Evolutionary conservation across 2,329 filamentous ascomycete species (phyloP), one percentile per base, ranked within the genome.

Genomic region (Trichoderma koningii): DNA sequence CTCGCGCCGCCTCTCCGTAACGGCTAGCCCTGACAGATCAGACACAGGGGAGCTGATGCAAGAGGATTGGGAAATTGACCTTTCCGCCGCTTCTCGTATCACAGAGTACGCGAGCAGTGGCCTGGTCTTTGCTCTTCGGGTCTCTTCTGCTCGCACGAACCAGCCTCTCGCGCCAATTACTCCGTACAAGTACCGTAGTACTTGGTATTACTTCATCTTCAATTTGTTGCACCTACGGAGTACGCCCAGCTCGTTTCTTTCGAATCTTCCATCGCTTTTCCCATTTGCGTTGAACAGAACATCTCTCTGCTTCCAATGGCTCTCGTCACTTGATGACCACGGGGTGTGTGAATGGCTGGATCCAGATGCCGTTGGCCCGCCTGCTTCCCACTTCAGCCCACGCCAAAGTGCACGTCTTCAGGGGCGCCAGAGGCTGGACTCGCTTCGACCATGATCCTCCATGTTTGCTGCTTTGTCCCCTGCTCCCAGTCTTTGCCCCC

Each of bases 1-100:
- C 59, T 63, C 59, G 59, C 50, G 59, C 59, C 59, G 59, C 59
- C 57, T 61, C 59, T 63, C 59, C 59, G 53, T 63, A 55, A 63
- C 50, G 50, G 26, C 28, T 63, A 63, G 59, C 59, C 55, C 59
- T 53, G 50, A 55, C 59, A 55, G 59, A 63, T 63, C 50, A 63
- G 38, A 42, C 59, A 42, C 48, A 62, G 59, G 59, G 55, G 41
- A 30, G 21, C 26, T 56, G 55, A 47, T 47, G 55, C 42, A 51
- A 50, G 47, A 60, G 28, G 56, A 60, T 50, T 45, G 44, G 57
- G 45, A 63, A 55, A 48, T 63, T 55, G 61, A 56, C 26, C 38
- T 63, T 55, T 21, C 19, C 19, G 38, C 34, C 44, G 21, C 26
- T 23, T 23, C 26, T 59, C 56, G 56, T 60, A 60, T 60, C 50